phyloP scores from a whole-genome alignment of 2,329 filamentous ascomycete species.

The Fusarium sp. region DNA sequence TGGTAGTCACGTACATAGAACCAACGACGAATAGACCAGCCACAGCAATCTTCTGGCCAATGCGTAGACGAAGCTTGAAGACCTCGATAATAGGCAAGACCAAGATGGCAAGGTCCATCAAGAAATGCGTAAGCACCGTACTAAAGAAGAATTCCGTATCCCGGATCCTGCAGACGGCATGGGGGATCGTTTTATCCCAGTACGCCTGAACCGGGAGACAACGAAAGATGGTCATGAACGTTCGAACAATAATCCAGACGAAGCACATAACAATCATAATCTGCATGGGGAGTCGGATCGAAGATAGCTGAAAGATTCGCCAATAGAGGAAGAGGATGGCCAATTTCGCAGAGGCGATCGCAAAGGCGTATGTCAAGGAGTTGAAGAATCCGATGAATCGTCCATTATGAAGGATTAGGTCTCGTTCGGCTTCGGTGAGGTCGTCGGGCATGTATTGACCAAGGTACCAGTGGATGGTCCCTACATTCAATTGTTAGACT shows the following conservation, averaged over 20 bases:
- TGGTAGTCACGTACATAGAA: background rate
- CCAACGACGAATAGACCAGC: slow-evolving; percentile 20
- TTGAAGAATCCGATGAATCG: slow-evolving; percentile 28
- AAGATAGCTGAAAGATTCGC: slow-evolving; percentile 42
- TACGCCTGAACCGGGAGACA: background rate
- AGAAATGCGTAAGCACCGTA: background rate
- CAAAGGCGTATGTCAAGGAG: slow-evolving; percentile 37
- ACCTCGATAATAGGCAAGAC: slow-evolving; percentile 21
- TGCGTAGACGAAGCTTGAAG: slow-evolving; percentile 16
- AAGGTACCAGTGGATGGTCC: slow-evolving; percentile 35
- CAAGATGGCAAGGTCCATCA: slow-evolving; percentile 17
- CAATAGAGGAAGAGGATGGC: slow-evolving; percentile 45
- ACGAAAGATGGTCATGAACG: background rate
- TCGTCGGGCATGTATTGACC: slow-evolving; percentile 28
- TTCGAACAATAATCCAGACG: slow-evolving; percentile 39
- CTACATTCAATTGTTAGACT: slow-evolving; percentile 4
- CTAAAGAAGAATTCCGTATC: background rate
- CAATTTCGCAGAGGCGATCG: slow-evolving; percentile 42
- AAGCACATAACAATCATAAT: slow-evolving; percentile 34
- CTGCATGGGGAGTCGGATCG: slow-evolving; percentile 42
- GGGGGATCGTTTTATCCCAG: background rate
- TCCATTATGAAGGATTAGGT: slow-evolving; percentile 23
- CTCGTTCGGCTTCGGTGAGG: background rate
- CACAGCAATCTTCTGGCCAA: slow-evolving; percentile 19
- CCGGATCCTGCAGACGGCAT: background rate